Evolutionary conservation across 192 early-diverging fungal genomes (phyloP).

Genomic region (Powellomyces hirtus): DNA sequence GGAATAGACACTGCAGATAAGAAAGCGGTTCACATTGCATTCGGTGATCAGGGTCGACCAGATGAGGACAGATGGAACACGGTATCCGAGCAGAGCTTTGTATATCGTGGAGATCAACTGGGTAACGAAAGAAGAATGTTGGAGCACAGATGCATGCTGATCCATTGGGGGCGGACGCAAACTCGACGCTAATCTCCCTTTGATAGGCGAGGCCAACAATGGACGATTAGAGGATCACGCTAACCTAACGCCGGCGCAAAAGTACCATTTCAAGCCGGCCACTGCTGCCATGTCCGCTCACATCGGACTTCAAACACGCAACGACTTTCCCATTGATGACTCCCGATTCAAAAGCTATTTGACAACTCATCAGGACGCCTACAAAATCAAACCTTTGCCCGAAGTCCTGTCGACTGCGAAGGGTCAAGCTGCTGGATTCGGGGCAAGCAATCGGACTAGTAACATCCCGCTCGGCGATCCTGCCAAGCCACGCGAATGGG

Average conservation of each 20-base stretch:
- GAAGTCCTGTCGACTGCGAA: not conserved
- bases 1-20: constrained; percentile 26
- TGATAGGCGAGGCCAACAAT: too few relatives aligned
- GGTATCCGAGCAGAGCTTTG: constrained; percentile 23
- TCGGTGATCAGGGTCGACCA: constrained; percentile 33
- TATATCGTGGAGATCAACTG: not conserved
- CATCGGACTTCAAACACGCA: constrained; percentile 34
- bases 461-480: constrained; percentile 35
- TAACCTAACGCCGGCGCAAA: constrained; percentile 10
- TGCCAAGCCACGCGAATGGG: constrained; percentile 27
- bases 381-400: constrained; percentile 12
- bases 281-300: constrained; percentile 34
- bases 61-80: constrained; percentile 14
- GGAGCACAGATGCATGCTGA: too few relatives aligned
- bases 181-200: too few relatives aligned
- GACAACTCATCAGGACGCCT: constrained; percentile 37
- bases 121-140: too few relatives aligned
- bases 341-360: constrained; percentile 30
- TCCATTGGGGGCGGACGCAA: too few relatives aligned
- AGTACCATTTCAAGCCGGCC: constrained; percentile 16
- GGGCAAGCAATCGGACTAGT: constrained; percentile 27
- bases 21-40: constrained; percentile 21
- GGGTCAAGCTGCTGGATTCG: constrained; percentile 4
- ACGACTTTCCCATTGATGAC: constrained; percentile 44
- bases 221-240: not conserved